A percentile compares a stretch with the other conserved stretches of the same genome.
Evolutionary conservation across 352 stramenopile species (phyloP).

Genomic region (Thraustotheca clavata): DNA sequence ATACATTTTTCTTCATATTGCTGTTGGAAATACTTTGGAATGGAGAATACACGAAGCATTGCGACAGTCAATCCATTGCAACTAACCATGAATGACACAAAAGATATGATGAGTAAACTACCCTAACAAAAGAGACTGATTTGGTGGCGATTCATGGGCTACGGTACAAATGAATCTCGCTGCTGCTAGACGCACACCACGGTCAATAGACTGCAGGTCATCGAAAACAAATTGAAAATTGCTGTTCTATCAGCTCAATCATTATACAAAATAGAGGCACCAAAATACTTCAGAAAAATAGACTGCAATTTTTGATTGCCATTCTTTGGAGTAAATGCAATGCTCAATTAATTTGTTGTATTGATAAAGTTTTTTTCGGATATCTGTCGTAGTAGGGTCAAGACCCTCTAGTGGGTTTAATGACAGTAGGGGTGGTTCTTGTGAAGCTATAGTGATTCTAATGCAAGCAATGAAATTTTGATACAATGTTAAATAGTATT

Average conservation of each 20-base stretch:
- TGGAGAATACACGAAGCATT: conserved; percentile 17
- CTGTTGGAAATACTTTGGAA: conserved; percentile 12
- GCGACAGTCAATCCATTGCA: conserved; percentile 3
- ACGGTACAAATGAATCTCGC: conserved; percentile 14
- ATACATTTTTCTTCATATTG: conserved; percentile 10
- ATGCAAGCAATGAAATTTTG: background rate
- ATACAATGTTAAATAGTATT: background rate
- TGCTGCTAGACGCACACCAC: conserved; percentile 4
- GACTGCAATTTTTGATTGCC: conserved; percentile 7
- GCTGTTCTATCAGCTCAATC: background rate
- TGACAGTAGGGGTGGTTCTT: background rate
- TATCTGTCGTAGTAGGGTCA: conserved; percentile 7
- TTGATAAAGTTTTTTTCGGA: conserved; percentile 4
- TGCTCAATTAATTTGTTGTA: conserved; percentile 13
- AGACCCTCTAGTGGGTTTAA: background rate
- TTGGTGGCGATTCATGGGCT: conserved; percentile 10
- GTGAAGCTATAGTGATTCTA: background rate
- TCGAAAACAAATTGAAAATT: conserved; percentile 13
- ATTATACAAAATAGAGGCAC: background rate
- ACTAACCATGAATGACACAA: background rate
- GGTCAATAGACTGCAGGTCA: conserved; percentile 4
- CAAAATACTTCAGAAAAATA: background rate
- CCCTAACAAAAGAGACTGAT: background rate
- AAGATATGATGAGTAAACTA: background rate
- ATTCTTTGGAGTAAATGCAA: background rate